Base-by-base conservation (phyloP, 768 basidiomycete species). In the Russula dissimulans region DNA sequence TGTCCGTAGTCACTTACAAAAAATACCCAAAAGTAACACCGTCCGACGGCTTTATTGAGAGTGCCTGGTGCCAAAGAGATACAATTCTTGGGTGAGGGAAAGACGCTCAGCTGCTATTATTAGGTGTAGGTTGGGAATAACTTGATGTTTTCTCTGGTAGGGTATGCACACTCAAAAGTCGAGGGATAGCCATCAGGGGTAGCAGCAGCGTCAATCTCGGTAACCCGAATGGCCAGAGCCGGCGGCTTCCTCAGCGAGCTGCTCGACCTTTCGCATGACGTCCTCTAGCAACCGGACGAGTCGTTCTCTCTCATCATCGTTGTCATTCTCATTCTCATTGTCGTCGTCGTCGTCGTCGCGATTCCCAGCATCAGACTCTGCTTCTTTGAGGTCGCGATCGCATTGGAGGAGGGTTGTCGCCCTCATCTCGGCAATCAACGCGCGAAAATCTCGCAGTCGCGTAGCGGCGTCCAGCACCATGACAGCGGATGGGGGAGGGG, bases 241-340 rank as follows among this genome's bases (percentile, higher is more conserved):
- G 31, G 44, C 11, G 55, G 36, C 4, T 26, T 60, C 56, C 5
- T 52, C 26, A 7, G 29, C 39, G n/a, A 57, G 56, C 38, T 8
- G 26, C 31, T 38, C 17, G 50, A 61, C 56, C 46, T 52, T 53
- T 47, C n/a, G 44, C 60, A 57, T 53, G 22, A 57, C 51, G 14
- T 61, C 60, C 45, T 57, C 60, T 18, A 61, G 50, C 32, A 61
- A 53, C 54, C 56, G 51, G 17, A 61, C 45, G 18, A 61, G 15
- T 29, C 56, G 17, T 17, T 61, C 56, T 22, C 38, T 42, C 4
- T 52, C 60, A 17, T 46, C 29, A 7, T 59, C 29, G 11, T n/a
- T 17, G 36, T 39, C n/a, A 9, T 9, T 1, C 2, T 41, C 39
- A 12, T 41, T 4, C 11, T 7, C 14, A 22, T 47, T 11, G 4